phyloP scores from a whole-genome alignment of 1,139 yeast genomes.

The Spencermartinsiella ligniputridi region DNA sequence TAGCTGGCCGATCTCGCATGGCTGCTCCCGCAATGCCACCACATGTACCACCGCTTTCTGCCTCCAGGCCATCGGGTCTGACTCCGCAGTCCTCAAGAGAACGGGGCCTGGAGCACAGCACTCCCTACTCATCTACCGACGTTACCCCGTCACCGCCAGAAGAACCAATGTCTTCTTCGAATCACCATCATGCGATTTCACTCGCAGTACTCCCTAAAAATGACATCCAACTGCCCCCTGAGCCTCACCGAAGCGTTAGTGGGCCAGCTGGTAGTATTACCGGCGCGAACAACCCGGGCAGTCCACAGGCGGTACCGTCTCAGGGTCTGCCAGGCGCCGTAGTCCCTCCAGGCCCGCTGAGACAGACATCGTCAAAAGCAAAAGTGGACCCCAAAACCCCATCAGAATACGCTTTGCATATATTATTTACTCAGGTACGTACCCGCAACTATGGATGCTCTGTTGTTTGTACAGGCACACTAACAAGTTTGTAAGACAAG shows the following conservation, averaged over 20 bases:
- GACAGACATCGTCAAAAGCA: constrained; percentile 7
- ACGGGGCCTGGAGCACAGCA: not conserved
- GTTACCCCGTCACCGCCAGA: not conserved
- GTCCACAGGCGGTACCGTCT: no score
- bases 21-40: constrained; percentile 6
- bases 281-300: no score
- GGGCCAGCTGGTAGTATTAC: constrained; percentile 12
- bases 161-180: not conserved
- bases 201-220: constrained; percentile 6
- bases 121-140: not conserved
- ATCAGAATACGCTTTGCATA: constrained; percentile 90
- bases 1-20: constrained; percentile 8
- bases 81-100: not conserved
- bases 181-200: constrained; percentile 13
- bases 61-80: constrained; percentile 3
- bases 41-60: constrained; percentile 3
- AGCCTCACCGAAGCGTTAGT: constrained; percentile 15
- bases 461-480: not conserved
- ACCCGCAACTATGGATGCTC: not conserved
- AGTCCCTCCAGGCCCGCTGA: constrained; percentile 8
- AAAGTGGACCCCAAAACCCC: constrained; percentile 54
- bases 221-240: constrained; percentile 2
- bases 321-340: not conserved
- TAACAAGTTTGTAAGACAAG: constrained; percentile 69
- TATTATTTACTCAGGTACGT: constrained; percentile 72